Evolutionary conservation across 2,329 filamentous ascomycete genomes (phyloP).

Genomic region (Pyricularia sp.): DNA sequence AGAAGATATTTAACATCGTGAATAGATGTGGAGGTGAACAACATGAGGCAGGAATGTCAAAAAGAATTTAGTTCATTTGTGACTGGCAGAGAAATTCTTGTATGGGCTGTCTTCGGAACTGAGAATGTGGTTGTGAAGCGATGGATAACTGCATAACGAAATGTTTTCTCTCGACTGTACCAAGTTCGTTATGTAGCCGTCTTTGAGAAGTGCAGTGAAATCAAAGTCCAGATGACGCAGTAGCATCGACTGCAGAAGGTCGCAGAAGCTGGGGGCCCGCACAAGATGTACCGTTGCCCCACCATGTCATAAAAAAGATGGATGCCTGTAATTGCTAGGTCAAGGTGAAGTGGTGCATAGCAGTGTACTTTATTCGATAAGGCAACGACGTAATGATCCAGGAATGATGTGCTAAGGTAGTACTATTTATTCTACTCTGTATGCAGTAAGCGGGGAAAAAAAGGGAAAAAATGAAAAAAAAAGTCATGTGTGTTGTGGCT

Average conservation of each 20-base stretch:
- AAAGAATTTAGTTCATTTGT: neutral
- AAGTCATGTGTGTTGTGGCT: neutral
- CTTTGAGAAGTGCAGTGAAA: neutral
- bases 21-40: neutral
- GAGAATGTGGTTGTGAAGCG: neutral
- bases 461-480: neutral
- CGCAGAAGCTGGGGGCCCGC: neutral
- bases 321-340: neutral
- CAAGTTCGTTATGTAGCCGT: neutral
- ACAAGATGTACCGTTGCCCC: neutral
- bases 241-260: neutral
- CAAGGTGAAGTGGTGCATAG: neutral
- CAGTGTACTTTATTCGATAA: neutral
- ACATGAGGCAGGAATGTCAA: neutral
- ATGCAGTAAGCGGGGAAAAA: neutral
- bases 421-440: neutral
- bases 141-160: neutral
- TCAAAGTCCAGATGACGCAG: neutral
- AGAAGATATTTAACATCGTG: neutral
- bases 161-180: neutral
- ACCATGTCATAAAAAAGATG: neutral
- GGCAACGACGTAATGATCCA: neutral
- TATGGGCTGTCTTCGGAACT: neutral
- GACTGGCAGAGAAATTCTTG: neutral
- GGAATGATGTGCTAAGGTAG: neutral